Evolutionary conservation across 306 rosid genomes (phyloP), one percentile per base, ranked within the genome.

Genomic region (Alnus glutinosa): DNA sequence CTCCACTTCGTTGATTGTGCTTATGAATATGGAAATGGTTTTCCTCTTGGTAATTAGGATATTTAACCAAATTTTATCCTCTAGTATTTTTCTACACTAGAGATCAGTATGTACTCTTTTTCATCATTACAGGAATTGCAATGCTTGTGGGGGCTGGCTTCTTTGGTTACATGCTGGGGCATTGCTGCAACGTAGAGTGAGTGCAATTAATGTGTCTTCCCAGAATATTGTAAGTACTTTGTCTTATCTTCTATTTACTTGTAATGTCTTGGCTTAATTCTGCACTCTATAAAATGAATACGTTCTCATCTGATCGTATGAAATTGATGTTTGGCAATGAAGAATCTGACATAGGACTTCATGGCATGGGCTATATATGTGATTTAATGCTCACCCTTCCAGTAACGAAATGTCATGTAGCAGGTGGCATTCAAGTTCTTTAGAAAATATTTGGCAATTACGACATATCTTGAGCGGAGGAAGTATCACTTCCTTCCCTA

Each of bases 1-100:
- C 98, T 94, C 64, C 91, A 89, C 78, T 94, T 94, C 37, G 98
- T 90, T 84, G 98, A 94, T 70, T 94, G 97, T 78, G 98, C 98
- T 42, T 92, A 94, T 85, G 92, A 90, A 81, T 94, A 94, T 78
- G 97, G 92, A 75, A 90, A 89, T 78, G 97, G 89, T 77, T 92
- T 92, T 81, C 98, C 97, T 34, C 90, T 94, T 72, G 98, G 98
- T 94, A 90, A 79, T n/a, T n/a, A n/a, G n/a, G n/a, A n/a, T n/a
- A 37, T 71, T 69, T 32, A 59, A 78, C 58, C 64, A 11, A 23
- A 28, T 69, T 55, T 49, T 30, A 73, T 42, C 66, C 82, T 70
- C 73, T 42, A 23, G 13, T 49, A 16, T 5, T 75, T 82, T 23
- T 57, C 47, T 61, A 68, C 61, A 75, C 77, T 64, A 46, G 47